These are phyloP conservation scores for Sequoia sempervirens DNA, from an alignment of 75 land plant genomes.

Conservation along the genomic window DNA sequence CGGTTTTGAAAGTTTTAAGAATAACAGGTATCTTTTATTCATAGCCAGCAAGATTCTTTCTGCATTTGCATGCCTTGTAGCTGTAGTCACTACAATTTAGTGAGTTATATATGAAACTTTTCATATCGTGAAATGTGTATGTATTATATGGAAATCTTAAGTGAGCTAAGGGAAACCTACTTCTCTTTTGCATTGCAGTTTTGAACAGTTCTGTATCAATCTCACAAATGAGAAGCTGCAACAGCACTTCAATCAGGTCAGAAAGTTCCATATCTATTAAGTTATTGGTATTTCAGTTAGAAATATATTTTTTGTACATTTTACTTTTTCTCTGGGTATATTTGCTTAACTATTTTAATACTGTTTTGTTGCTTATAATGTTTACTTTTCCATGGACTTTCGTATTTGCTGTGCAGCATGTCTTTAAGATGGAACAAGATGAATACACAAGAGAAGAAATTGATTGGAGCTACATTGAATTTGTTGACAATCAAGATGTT, in stretches of 20 bases:
- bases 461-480: constrained; percentile 97
- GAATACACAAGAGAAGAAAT: constrained; percentile 97
- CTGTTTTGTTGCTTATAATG: neutral
- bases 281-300: neutral
- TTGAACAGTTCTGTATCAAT: constrained; percentile 98
- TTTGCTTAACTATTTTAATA: neutral
- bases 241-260: constrained; percentile 98
- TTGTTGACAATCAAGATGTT: constrained; percentile 95
- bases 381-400: neutral
- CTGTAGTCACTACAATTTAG: neutral
- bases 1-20: constrained; percentile 99
- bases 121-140: neutral
- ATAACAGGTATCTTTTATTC: constrained; percentile 68
- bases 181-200: constrained; percentile 40
- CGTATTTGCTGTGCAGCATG: constrained; percentile 59
- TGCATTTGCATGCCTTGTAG: neutral
- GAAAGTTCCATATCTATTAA: neutral
- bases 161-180: neutral
- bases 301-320: neutral
- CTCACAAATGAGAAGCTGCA: constrained; percentile 97
- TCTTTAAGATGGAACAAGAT: constrained; percentile 99
- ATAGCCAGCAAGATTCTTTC: neutral
- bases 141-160: neutral
- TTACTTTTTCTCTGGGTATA: neutral
- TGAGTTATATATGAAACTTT: neutral